Evolutionary conservation across 495 filamentous ascomycete species (phyloP).

Genomic region (Hyaloscypha hepaticicola): DNA sequence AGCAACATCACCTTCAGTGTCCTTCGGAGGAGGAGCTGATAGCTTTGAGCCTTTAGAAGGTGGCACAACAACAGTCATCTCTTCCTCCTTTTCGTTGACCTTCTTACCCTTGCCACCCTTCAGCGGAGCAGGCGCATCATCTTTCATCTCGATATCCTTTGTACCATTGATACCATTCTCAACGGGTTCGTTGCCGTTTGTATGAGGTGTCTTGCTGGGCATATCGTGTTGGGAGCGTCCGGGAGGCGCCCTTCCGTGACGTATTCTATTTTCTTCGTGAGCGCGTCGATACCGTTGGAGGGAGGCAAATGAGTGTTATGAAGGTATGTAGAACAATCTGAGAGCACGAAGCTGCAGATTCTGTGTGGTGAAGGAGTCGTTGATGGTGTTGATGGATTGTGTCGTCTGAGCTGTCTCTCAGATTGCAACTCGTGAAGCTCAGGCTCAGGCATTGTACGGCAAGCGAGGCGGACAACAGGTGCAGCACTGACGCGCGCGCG

Average conservation of each 20-base stretch:
- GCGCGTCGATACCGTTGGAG: slow-evolving; percentile 11
- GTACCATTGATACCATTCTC: slow-evolving; percentile 74
- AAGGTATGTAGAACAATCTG: neutral
- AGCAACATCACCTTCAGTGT: slow-evolving; percentile 69
- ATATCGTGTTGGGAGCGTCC: slow-evolving; percentile 36
- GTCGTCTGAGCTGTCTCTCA: slow-evolving; percentile 18
- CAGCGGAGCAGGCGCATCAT: slow-evolving; percentile 59
- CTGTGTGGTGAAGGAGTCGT: neutral
- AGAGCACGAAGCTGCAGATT: neutral
- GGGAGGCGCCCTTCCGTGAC: slow-evolving; percentile 15
- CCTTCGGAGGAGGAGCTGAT: slow-evolving; percentile 54
- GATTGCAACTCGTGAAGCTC: neutral
- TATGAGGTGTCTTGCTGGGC: slow-evolving; percentile 68
- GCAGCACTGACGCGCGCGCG: slow-evolving; percentile 3
- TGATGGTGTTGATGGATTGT: slow-evolving; percentile 19
- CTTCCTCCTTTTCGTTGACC: slow-evolving; percentile 59
- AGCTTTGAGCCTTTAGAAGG: slow-evolving; percentile 71
- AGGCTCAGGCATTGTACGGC: slow-evolving; percentile 1
- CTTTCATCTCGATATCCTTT: slow-evolving; percentile 81
- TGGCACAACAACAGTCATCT: slow-evolving; percentile 86
- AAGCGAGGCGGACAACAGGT: neutral
- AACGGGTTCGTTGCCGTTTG: slow-evolving; percentile 67
- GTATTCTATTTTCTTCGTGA: slow-evolving; percentile 12
- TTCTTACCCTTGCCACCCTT: slow-evolving; percentile 65
- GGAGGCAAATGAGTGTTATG: neutral